Evolutionary conservation across 352 stramenopile genomes (phyloP), one percentile per base, ranked within the genome.

Genomic region (Phytophthora capsici): DNA sequence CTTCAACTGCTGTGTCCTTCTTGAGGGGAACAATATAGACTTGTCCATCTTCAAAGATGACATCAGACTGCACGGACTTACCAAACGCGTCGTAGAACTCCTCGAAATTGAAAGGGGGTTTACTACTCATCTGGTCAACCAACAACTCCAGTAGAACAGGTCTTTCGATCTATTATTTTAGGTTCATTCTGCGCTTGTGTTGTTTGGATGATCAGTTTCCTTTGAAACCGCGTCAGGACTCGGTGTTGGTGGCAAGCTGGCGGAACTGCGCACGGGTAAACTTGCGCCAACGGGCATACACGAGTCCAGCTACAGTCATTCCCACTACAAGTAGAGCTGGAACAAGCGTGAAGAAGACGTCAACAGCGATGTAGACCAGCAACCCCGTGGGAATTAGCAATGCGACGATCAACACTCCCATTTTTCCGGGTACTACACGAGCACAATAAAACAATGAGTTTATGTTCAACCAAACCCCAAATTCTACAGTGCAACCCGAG

Each of bases 1-100:
- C 47, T 25, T 44, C 45, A 5, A 25, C 12, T 19, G 19, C 9
- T 13, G 14, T 12, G 13, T 56, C 8, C 36, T 66, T 66, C 6
- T 69, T 32, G 50, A 32, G 57, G 26, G 49, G 54, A n/a, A 86
- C 50, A 41, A 86, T 70, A 43, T 75, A 69, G 12, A 86, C 55
- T 59, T 84, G 64, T 3, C 67, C 66, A 36, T 87, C 68, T 6
- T 52, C 54, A 23, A 86, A 73, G 16, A 72, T 46, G 17, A 81
- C 64, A 49, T 87, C 72, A 12, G 57, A 69, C 8, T 69, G 50
- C 37, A 91, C 77, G 19, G 82, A 91, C 47, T 78, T 82, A 41
- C 78, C 66, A 58, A 91, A 91, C 2, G 82, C 82, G 30, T 70
- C 61, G 55, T 88, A 89, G 52, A 91, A 91, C 16, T 86, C 80